phyloP scores from a whole-genome alignment of 768 basidiomycete species.

The Tylopilus rubrobrunneus region DNA sequence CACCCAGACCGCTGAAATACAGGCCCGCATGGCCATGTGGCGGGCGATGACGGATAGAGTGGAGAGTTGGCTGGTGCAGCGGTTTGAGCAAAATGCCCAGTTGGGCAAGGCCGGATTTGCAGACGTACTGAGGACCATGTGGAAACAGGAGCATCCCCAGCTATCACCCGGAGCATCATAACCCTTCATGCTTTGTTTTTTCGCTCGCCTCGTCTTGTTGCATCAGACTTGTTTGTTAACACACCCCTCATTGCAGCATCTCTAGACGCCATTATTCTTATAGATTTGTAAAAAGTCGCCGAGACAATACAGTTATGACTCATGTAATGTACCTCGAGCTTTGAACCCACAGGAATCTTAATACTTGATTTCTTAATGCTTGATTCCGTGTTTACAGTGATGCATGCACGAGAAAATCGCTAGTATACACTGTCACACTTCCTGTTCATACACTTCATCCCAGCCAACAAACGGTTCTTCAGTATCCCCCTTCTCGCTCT shows the following conservation, averaged over 20 bases:
- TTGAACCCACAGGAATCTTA: not conserved
- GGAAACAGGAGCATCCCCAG: constrained; percentile 64
- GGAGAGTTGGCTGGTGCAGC: constrained; percentile 81
- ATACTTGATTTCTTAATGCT: not conserved
- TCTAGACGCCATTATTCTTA: constrained; percentile 21
- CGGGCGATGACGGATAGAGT: constrained; percentile 76
- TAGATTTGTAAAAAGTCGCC: constrained; percentile 23
- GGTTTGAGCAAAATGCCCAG: constrained; percentile 91
- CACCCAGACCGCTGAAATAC: constrained; percentile 87
- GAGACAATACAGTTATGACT: constrained; percentile 28
- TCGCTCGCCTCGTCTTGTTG: not conserved
- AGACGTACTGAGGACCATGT: constrained; percentile 75
- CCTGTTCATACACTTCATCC: constrained; percentile 68
- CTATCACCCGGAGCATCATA: constrained; percentile 30
- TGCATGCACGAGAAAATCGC: not conserved
- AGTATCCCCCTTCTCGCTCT: constrained; percentile 39
- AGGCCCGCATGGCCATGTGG: constrained; percentile 79
- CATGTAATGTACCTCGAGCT: constrained; percentile 20
- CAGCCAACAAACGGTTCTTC: constrained; percentile 34
- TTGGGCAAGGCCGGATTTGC: constrained; percentile 87
- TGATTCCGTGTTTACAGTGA: not conserved
- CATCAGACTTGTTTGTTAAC: constrained; percentile 5
- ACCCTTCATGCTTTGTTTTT: not conserved
- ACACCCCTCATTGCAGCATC: constrained; percentile 6
- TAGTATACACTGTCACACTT: constrained; percentile 37